A percentile compares a stretch with the other conserved stretches of the same genome.
Conservation (phyloP, 2,329 filamentous ascomycete genomes). For the Colletotrichum lupini region DNA sequence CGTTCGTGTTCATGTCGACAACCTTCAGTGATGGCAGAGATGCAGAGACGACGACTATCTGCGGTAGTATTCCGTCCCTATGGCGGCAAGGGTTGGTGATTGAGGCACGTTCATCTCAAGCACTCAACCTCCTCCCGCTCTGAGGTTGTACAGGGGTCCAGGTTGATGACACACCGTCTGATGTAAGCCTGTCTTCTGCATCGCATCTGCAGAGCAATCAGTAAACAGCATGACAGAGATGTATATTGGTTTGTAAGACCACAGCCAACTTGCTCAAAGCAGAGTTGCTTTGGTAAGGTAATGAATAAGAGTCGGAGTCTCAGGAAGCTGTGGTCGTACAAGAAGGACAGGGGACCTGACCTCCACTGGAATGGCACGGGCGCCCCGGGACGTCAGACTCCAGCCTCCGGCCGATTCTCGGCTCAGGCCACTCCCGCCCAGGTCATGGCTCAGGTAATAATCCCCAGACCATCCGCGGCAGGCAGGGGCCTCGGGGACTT, state of each 20-base stretch:
- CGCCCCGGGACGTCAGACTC: slow-evolving; percentile 28
- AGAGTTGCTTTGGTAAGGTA: slow-evolving; percentile 19
- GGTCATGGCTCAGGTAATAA: background rate
- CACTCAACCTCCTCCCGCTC: background rate
- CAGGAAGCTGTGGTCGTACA: background rate
- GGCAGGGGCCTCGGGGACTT: background rate
- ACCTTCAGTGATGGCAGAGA: slow-evolving; percentile 10
- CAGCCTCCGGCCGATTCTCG: slow-evolving; percentile 23
- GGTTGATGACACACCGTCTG: slow-evolving; percentile 19
- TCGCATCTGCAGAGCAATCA: slow-evolving; percentile 1
- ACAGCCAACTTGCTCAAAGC: slow-evolving; percentile 1
- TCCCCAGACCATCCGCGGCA: slow-evolving; percentile 7
- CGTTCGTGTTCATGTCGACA: background rate
- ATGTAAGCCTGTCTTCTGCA: slow-evolving; percentile 28
- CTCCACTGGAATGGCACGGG: background rate
- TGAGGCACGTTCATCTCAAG: slow-evolving; percentile 5
- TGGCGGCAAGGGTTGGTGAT: slow-evolving; percentile 2
- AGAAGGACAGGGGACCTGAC: background rate
- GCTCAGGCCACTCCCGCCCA: slow-evolving; percentile 5
- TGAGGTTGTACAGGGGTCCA: slow-evolving; percentile 1
- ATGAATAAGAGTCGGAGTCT: background rate
- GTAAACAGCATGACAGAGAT: slow-evolving; percentile 21
- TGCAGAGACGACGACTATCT: background rate
- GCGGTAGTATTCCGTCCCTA: slow-evolving; percentile 2
- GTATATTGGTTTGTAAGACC: slow-evolving; percentile 26